These are phyloP conservation scores for Lichenothelia convexa DNA, from an alignment of 495 filamentous ascomycete species.

Conservation along the genomic window DNA sequence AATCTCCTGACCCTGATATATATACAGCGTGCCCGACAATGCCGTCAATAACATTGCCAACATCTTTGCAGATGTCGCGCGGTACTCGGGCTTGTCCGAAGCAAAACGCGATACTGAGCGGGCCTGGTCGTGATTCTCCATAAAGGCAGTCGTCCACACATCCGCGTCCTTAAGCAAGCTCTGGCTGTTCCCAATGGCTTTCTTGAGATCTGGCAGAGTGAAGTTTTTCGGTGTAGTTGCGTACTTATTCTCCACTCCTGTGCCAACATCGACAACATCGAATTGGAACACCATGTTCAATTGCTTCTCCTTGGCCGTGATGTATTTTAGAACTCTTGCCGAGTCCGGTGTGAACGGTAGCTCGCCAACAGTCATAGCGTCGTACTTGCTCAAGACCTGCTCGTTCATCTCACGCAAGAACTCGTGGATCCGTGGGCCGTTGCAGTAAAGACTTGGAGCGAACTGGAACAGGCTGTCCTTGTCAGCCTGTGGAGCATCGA, in stretches of 20 bases:
- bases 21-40: constrained; percentile 17
- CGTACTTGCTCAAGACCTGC: constrained; percentile 10
- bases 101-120: constrained; percentile 15
- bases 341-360: constrained; percentile 11
- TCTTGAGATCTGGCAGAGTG: constrained; percentile 4
- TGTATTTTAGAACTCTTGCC: constrained; percentile 9
- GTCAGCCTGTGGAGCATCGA: constrained; percentile 16
- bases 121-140: constrained; percentile 18
- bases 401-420: constrained; percentile 12
- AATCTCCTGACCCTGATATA: constrained; percentile 23
- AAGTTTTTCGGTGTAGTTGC: not conserved
- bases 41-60: constrained; percentile 11
- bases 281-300: constrained; percentile 22
- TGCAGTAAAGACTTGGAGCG: constrained; percentile 10
- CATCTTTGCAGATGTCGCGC: constrained; percentile 15
- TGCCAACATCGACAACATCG: constrained; percentile 10
- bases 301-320: constrained; percentile 8
- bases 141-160: constrained; percentile 16
- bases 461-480: constrained; percentile 7
- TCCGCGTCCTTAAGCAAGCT: constrained; percentile 11
- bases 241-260: not conserved
- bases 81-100: constrained; percentile 9
- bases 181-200: constrained; percentile 9
- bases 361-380: constrained; percentile 16
- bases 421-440: constrained; percentile 20